These are phyloP conservation scores for Diaporthe sp. DNA, from an alignment of 2,329 filamentous ascomycete genomes.

Conservation along the genomic window DNA sequence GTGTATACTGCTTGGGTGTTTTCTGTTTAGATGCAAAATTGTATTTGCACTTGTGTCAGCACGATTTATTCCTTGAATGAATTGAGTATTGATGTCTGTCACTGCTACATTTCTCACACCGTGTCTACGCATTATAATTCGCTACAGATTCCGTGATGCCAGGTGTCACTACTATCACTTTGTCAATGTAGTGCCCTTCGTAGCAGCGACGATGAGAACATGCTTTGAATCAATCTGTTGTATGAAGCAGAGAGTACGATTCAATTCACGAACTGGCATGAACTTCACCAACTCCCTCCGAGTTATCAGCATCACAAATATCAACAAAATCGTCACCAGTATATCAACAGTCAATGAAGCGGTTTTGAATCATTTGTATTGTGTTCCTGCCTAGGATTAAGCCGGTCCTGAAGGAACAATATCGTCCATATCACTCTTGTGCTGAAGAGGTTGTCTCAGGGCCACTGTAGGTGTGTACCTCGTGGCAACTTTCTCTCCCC, in stretches of 20 bases:
- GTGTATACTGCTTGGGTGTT: neutral
- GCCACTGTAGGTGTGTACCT: neutral
- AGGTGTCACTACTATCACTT: too few species aligned
- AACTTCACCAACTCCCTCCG: neutral
- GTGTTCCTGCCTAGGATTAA: slow-evolving; percentile 36
- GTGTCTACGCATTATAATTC: neutral
- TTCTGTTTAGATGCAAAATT: neutral
- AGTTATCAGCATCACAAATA: neutral
- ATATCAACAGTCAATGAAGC: neutral
- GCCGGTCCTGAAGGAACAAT: slow-evolving; percentile 17
- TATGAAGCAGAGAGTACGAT: neutral
- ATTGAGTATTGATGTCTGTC: neutral
- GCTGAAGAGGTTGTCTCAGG: slow-evolving; percentile 3
- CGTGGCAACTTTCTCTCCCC: neutral
- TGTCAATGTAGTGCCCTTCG: too few species aligned
- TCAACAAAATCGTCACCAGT: neutral
- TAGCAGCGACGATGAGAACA: too few species aligned
- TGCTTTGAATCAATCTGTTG: neutral
- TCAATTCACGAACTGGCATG: neutral
- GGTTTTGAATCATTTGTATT: slow-evolving; percentile 36
- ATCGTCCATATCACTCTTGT: neutral
- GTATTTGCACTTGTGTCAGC: neutral
- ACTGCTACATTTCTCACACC: too few species aligned
- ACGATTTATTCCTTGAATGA: neutral
- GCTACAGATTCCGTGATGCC: neutral